Evolutionary conservation across 2,329 filamentous ascomycete genomes (phyloP).

Genomic region (Trichoderma asperellum): DNA sequence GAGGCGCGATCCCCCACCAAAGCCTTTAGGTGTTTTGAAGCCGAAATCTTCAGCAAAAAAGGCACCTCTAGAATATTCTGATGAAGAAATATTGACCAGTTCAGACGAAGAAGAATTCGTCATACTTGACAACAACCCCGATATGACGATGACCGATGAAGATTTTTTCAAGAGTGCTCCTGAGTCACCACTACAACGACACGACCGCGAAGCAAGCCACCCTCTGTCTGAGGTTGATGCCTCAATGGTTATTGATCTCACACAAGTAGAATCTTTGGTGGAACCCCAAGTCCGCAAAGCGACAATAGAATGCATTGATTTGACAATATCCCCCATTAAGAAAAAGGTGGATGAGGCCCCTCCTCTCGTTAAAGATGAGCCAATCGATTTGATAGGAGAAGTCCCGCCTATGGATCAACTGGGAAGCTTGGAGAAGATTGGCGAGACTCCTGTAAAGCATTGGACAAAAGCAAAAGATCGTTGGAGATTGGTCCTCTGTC

Average conservation of each 20-base stretch:
- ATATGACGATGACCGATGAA: not conserved
- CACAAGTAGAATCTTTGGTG: constrained; percentile 35
- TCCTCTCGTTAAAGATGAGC: not conserved
- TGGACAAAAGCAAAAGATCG: constrained; percentile 39
- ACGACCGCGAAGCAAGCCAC: not conserved
- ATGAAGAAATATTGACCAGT: constrained; percentile 57
- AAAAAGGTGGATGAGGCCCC: constrained; percentile 13
- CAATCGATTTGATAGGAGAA: not conserved
- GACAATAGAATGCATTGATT: constrained; percentile 33
- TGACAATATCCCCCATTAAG: constrained; percentile 35
- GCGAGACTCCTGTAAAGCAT: constrained; percentile 28
- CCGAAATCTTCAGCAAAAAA: constrained; percentile 24
- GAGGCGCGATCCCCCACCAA: constrained; percentile 47
- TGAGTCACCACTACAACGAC: not conserved
- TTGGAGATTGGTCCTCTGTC: constrained; percentile 38
- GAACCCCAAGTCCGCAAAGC: not conserved
- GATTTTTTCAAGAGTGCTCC: not conserved
- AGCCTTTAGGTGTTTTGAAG: constrained; percentile 36
- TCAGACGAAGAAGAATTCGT: constrained; percentile 46
- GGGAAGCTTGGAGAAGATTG: constrained; percentile 33
- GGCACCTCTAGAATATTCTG: constrained; percentile 29
- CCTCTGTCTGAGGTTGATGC: constrained; percentile 33
- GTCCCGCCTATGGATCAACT: constrained; percentile 34
- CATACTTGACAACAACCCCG: not conserved
- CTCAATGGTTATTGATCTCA: constrained; percentile 39